phyloP scores from a whole-genome alignment of 768 basidiomycete genomes.

The Phylloporus sp. region DNA sequence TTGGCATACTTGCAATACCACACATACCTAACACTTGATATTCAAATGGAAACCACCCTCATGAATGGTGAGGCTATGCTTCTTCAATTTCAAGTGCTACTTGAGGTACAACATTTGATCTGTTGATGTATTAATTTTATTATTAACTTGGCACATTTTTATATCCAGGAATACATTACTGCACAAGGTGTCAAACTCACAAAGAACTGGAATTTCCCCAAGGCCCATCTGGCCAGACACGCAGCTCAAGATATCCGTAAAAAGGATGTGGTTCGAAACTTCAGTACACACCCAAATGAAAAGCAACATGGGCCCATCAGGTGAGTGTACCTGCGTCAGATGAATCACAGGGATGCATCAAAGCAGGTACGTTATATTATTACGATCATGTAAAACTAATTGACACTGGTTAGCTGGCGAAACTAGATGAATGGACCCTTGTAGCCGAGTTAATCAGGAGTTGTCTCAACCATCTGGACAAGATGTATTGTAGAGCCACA shows the following conservation, averaged over 20 bases:
- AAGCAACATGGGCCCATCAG: not conserved
- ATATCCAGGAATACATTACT: not conserved
- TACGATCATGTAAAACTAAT: too few species aligned
- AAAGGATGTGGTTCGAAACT: not conserved
- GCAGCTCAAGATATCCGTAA: not conserved
- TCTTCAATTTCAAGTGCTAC: not conserved
- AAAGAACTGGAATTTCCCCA: not conserved
- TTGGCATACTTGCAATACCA: not conserved
- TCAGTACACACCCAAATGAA: not conserved
- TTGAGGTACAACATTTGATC: too few species aligned
- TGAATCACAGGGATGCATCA: not conserved
- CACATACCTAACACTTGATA: not conserved
- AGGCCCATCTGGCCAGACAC: not conserved
- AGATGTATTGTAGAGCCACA: not conserved
- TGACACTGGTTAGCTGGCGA: not conserved
- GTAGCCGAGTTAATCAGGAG: not conserved
- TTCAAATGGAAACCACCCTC: not conserved
- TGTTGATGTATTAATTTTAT: too few species aligned
- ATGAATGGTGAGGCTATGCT: not conserved
- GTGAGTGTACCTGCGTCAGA: not conserved
- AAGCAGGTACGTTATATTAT: not conserved
- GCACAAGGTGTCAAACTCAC: not conserved
- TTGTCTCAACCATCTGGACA: not conserved
- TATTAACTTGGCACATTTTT: too few species aligned
- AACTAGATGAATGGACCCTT: not conserved